Evolutionary conservation across 768 basidiomycete genomes (phyloP), one percentile per base, ranked within the genome.

Genomic region (Russula olivacea): DNA sequence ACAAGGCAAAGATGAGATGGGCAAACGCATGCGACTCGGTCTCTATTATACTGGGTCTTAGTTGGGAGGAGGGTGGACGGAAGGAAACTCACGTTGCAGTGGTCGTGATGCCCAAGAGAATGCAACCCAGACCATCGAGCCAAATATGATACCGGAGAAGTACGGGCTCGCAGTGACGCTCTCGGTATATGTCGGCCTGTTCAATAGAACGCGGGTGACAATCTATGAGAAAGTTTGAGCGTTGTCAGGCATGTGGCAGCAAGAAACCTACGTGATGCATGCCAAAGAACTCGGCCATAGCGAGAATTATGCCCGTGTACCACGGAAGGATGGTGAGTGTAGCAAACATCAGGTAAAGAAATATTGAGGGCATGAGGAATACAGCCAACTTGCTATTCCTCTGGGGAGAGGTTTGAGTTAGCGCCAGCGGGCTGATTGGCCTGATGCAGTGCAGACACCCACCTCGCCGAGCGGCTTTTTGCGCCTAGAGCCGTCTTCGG

Each of bases 111-210:
- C 73, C 93, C 94, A 98, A 57, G 83, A 83, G 59, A 83, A 93
- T 3, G 82, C 78, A 9, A 96, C 91, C 93, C 93, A 97, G 41
- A 93, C 71, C 71, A 98, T 82, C 4, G 89, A 91, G 2, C 80
- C 91, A 50, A 77, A 81, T 61, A 99, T 97, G 65, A 99, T 93
- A 11, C 91, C 89, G 0, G 92, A 85, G 69, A 98, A 95, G 75
- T 98, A 97, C 0, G 95, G 95, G 60, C 91, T 93, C 67, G 86
- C 83, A 32, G 85, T 87, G 49, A 98, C 85, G 49, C 83, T 86
- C 64, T 93, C 92, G 11, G 89, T 91, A 68, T 91, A 89, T 3
- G 83, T 87, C 36, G 83, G 79, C 70, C 88, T 87, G 74, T 91
- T 92, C 50, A 96, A 79, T 6, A 97, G 78, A 7, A 93, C 91